phyloP scores from a whole-genome alignment of 495 filamentous ascomycete genomes.

The Penicillium daleae region DNA sequence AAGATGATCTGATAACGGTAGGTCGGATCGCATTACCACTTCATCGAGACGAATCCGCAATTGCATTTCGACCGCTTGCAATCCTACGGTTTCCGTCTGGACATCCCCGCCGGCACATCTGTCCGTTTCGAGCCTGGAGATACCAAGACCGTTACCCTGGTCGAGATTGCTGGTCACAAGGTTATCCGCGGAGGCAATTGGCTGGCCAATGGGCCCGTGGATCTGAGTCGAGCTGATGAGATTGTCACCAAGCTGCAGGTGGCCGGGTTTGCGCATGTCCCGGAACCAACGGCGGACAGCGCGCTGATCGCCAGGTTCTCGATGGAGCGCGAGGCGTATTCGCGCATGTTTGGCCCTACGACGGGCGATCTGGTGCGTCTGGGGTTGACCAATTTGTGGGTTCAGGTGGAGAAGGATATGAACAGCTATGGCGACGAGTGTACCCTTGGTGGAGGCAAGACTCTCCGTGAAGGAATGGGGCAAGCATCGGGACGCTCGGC shows the following conservation, averaged over 20 bases:
- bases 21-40: conserved; percentile 95
- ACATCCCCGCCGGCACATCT: conserved; percentile 90
- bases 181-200: conserved; percentile 86
- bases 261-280: conserved; percentile 76
- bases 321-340: conserved; percentile 79
- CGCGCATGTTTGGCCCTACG: conserved; percentile 91
- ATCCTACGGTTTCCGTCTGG: conserved; percentile 83
- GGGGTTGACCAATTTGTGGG: conserved; percentile 87
- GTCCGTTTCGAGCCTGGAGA: conserved; percentile 96
- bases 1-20: conserved; percentile 25
- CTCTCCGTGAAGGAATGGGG: conserved; percentile 93
- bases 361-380: conserved; percentile 81
- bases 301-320: conserved; percentile 60
- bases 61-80: conserved; percentile 88
- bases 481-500: conserved; percentile 79
- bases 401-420: conserved; percentile 87
- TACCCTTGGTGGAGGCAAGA: conserved; percentile 95
- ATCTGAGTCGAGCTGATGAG: conserved; percentile 60
- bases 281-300: conserved; percentile 62
- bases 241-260: conserved; percentile 67
- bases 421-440: conserved; percentile 92
- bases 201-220: conserved; percentile 74
- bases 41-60: conserved; percentile 90
- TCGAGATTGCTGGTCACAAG: conserved; percentile 83
- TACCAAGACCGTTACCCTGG: conserved; percentile 87